Conservation (phyloP, 805 yeast genomes). For the Ogataea salicorniae region DNA sequence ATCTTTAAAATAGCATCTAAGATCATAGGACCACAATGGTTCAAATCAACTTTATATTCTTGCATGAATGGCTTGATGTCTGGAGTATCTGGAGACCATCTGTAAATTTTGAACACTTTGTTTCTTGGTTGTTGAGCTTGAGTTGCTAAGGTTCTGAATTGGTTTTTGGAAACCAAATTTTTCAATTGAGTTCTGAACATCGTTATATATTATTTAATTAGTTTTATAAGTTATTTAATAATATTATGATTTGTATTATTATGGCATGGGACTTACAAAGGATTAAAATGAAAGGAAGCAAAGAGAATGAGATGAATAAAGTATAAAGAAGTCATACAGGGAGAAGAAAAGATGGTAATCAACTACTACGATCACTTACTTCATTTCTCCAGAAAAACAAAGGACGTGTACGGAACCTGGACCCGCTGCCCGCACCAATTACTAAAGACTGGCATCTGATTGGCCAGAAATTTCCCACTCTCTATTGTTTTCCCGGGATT, state of each 20-base stretch:
- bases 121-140: constrained; percentile 53
- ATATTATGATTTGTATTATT: background rate
- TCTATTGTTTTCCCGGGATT: no score
- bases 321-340: no score
- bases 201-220: background rate
- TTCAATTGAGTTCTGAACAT: constrained; percentile 12
- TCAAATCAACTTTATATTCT: constrained; percentile 77
- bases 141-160: constrained; percentile 39
- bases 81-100: constrained; percentile 98
- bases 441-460: no score
- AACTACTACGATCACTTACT: no score
- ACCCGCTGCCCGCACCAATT: no score
- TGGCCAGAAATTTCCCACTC: no score
- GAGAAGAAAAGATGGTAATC: no score
- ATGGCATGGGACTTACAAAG: no score
- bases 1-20: constrained; percentile 91
- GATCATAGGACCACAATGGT: constrained; percentile 96
- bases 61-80: constrained; percentile 85
- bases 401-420: no score
- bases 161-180: constrained; percentile 7
- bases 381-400: no score
- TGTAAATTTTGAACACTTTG: constrained; percentile 87
- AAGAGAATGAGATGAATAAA: no score
- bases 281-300: no score
- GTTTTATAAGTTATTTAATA: background rate